phyloP scores from a whole-genome alignment of 176 grass and related monocot species.

The Carex myosuroides region DNA sequence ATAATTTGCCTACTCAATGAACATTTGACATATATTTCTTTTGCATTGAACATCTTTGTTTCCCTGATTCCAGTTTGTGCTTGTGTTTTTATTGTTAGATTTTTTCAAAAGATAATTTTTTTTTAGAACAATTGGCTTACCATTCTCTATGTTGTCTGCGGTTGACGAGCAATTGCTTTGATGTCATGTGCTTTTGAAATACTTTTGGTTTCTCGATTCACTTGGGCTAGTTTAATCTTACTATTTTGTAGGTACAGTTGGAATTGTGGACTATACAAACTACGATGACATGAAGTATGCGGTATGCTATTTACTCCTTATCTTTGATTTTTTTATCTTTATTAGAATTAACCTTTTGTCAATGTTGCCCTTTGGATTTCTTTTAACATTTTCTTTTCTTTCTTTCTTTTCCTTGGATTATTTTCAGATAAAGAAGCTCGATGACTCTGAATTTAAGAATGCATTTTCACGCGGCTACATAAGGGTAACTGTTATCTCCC shows the following conservation, averaged over 20 bases:
- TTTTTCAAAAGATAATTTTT: neutral
- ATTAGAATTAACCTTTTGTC: neutral
- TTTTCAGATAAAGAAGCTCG: slow-evolving; percentile 84
- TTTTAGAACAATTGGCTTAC: neutral
- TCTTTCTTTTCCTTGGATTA: slow-evolving; percentile 2
- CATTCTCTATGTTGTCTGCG: neutral
- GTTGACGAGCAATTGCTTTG: neutral
- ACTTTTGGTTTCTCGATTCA: neutral
- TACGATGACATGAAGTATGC: slow-evolving; percentile 99
- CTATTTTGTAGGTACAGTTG: slow-evolving; percentile 59
- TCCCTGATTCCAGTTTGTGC: neutral
- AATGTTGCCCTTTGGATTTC: neutral
- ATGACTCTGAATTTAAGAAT: slow-evolving; percentile 94
- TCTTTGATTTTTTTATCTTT: neutral
- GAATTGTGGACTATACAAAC: slow-evolving; percentile 94
- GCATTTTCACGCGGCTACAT: slow-evolving; percentile 83
- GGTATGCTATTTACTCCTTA: slow-evolving; percentile 30
- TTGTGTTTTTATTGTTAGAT: neutral
- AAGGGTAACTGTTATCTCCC: slow-evolving; percentile 43
- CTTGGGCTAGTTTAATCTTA: neutral
- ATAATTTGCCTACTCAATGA: slow-evolving; percentile 3
- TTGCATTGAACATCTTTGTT: neutral
- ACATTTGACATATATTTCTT: neutral
- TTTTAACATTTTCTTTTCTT: neutral
- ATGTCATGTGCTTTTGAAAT: neutral